These are phyloP conservation scores for Polygonum aviculare DNA, from an alignment of 148 eudicot genomes.

Conservation along the genomic window DNA sequence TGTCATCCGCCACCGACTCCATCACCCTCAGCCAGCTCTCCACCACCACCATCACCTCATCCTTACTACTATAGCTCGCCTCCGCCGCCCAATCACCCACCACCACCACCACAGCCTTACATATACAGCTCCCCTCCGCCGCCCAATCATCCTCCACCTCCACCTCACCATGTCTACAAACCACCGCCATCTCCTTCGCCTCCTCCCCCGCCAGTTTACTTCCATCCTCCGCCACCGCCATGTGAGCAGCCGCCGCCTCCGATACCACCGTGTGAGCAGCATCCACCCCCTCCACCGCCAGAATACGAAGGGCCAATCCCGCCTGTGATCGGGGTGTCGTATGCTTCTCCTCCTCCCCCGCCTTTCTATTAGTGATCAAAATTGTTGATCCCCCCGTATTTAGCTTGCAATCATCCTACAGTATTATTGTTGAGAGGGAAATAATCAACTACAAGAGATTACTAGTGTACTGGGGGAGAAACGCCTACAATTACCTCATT, in stretches of 20 bases:
- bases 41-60: not conserved
- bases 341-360: constrained; percentile 80
- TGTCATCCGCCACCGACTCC: too few relatives aligned
- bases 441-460: too few relatives aligned
- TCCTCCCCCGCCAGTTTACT: constrained; percentile 25
- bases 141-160: constrained; percentile 19
- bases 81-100: constrained; percentile 17
- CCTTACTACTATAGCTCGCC: constrained; percentile 11
- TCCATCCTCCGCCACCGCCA: constrained; percentile 26
- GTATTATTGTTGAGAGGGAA: too few relatives aligned
- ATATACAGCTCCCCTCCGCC: constrained; percentile 11
- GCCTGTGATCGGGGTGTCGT: constrained; percentile 42
- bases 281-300: constrained; percentile 23
- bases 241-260: constrained; percentile 1
- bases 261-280: not conserved
- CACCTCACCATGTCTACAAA: constrained; percentile 12
- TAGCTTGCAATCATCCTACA: constrained; percentile 15
- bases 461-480: not conserved
- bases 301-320: constrained; percentile 54
- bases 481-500: not conserved
- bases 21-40: too few relatives aligned
- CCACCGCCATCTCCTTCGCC: constrained; percentile 15
- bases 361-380: constrained; percentile 66
- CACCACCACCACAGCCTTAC: constrained; percentile 7
- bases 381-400: constrained; percentile 22